Evolutionary conservation across 805 yeast species (phyloP).

Genomic region (Cyberlindnera misumaiensis): DNA sequence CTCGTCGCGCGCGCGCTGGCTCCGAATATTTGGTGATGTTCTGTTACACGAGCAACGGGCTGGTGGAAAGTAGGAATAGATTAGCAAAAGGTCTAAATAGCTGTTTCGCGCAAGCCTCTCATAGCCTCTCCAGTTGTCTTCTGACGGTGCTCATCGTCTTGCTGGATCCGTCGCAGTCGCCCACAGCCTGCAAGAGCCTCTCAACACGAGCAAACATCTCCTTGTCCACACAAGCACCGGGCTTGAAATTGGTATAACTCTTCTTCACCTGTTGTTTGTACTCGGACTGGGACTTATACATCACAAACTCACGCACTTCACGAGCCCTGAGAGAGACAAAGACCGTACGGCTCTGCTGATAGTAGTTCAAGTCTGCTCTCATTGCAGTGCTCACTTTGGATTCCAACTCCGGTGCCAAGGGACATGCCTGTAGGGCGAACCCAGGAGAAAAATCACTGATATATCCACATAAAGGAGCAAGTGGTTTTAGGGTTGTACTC

Average conservation of each 20-base stretch:
- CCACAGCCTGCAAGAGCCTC: slow-evolving; percentile 5
- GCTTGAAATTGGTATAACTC: slow-evolving; percentile 8
- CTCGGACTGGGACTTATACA: slow-evolving; percentile 7
- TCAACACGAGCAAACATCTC: slow-evolving; percentile 7
- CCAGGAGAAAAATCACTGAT: slow-evolving; percentile 21
- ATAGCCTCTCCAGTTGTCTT: background rate
- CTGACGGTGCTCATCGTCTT: background rate
- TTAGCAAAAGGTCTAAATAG: too few species aligned
- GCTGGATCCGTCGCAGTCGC: slow-evolving; percentile 2
- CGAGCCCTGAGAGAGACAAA: slow-evolving; percentile 30
- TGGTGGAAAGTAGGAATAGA: too few species aligned
- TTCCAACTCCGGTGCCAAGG: slow-evolving; percentile 43
- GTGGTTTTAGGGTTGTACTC: slow-evolving; percentile 3
- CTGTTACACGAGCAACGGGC: too few species aligned
- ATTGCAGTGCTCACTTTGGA: slow-evolving; percentile 40
- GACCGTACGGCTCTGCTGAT: slow-evolving; percentile 22
- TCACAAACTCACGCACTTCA: slow-evolving; percentile 29
- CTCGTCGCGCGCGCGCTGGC: too few species aligned
- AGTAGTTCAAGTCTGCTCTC: slow-evolving; percentile 40
- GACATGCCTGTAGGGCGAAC: slow-evolving; percentile 46
- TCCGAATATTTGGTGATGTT: too few species aligned
- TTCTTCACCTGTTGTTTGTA: slow-evolving; percentile 8
- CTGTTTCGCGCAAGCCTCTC: too few species aligned
- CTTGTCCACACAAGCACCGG: slow-evolving; percentile 7
- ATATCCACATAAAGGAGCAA: slow-evolving; percentile 26